Base-by-base conservation (phyloP, 139 green algal species). In the Gonium pectorale region DNA sequence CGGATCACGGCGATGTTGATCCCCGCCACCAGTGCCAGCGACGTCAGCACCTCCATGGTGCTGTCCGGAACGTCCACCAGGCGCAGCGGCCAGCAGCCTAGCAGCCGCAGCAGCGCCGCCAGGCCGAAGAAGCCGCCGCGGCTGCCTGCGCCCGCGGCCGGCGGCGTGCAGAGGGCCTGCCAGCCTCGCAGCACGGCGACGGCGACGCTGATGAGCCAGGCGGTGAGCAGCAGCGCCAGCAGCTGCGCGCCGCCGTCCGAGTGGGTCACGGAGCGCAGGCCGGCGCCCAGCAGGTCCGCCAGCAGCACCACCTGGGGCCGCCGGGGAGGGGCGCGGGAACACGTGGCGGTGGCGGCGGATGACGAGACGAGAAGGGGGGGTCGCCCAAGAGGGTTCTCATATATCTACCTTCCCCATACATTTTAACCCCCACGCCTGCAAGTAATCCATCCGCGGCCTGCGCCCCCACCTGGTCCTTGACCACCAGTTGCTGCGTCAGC, bases 41-140 rank as follows among this genome's bases (percentile, higher is more conserved):
- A 73, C 26, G 67, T 40, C 51, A 91, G 69, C 49, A 91, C 87
- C 82, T 91, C 82, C 17, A 17, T n/a, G 11, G 83, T 77, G 27
- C 68, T 81, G 82, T 88, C 82, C 3, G 87, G 87, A 38, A 91
- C 8, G 49, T 91, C 82, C n/a, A 91, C 24, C 24, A 88, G 70
- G 33, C 38, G 67, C 44, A 91, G 46, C 46, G 87, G 87, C 60
- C 73, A 66, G 82, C 87, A 91, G 63, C 60, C 33, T 26, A 37
- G 38, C 27, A 79, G 2, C 38, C 74, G 68, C 54, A 74, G 41
- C 59, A 78, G 29, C 75, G 51, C 35, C 54, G 56, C 19, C 49
- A 68, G 21, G 35, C 72, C 46, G 46, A 15, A 11, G 11, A 11
- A 15, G 13, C 46, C 51, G 35, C 72, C 22, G 13, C 49, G 26